These are phyloP conservation scores for Geranomyces michiganensis DNA, from an alignment of 192 early-diverging fungal genomes.

Conservation along the genomic window DNA sequence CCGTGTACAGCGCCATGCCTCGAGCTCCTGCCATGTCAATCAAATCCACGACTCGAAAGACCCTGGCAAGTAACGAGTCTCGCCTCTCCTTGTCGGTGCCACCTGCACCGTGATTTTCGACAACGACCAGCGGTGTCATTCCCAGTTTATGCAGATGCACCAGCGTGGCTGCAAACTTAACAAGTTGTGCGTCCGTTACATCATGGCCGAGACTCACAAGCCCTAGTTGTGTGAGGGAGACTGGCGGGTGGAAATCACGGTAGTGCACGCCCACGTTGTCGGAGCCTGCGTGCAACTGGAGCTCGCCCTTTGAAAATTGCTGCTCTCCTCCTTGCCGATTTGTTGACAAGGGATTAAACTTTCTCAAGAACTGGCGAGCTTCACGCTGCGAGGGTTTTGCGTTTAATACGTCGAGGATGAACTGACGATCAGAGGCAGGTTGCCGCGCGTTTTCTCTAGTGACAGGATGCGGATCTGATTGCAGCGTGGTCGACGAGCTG, in stretches of 20 bases:
- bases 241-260: neutral
- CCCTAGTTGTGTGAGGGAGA: slow-evolving; percentile 50
- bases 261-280: slow-evolving; percentile 7
- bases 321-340: neutral
- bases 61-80: slow-evolving; percentile 28
- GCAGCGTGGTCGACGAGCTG: no score
- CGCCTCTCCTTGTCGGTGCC: slow-evolving; percentile 7
- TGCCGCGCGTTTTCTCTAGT: no score
- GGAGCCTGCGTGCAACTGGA: neutral
- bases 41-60: slow-evolving; percentile 64
- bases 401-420: slow-evolving; percentile 65
- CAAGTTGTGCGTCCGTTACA: slow-evolving; percentile 45
- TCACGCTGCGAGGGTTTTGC: slow-evolving; percentile 66
- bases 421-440: slow-evolving; percentile 42
- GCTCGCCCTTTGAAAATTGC: neutral
- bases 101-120: slow-evolving; percentile 42
- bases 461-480: no score
- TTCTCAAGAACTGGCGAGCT: slow-evolving; percentile 62
- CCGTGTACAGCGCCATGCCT: slow-evolving; percentile 69
- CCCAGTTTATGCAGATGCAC: slow-evolving; percentile 70
- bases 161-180: slow-evolving; percentile 55
- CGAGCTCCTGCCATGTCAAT: slow-evolving; percentile 75
- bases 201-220: slow-evolving; percentile 61
- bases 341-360: slow-evolving; percentile 35
- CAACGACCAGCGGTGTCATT: slow-evolving; percentile 62